These are phyloP conservation scores for Penicillium egyptiacum DNA, from an alignment of 495 filamentous ascomycete genomes.

Conservation along the genomic window DNA sequence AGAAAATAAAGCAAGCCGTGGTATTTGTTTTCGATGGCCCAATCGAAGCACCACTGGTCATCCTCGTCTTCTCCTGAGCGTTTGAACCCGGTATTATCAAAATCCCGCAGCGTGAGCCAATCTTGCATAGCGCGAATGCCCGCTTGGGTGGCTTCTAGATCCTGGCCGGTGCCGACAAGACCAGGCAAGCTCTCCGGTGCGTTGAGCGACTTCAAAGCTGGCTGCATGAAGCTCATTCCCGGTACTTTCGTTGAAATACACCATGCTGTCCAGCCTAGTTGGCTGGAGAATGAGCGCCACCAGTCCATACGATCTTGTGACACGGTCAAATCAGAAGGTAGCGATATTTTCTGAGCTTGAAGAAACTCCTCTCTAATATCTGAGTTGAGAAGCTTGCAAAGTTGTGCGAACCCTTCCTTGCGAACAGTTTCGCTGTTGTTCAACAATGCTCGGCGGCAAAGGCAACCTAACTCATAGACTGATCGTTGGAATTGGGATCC, in stretches of 20 bases:
- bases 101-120: constrained; percentile 1
- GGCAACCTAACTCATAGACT: constrained; percentile 29
- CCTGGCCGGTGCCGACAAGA: not conserved
- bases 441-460: constrained; percentile 33
- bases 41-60: too few species aligned
- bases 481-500: constrained; percentile 29
- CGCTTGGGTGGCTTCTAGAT: not conserved
- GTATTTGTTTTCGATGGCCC: too few species aligned
- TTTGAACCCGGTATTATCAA: too few species aligned
- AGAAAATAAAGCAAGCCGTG: too few species aligned
- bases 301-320: constrained; percentile 3
- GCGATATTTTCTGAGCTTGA: not conserved
- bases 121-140: not conserved
- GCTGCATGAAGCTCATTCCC: constrained; percentile 10
- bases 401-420: constrained; percentile 14
- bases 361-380: constrained; percentile 22
- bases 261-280: constrained; percentile 37
- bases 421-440: constrained; percentile 11
- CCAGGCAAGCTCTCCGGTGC: not conserved
- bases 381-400: constrained; percentile 5
- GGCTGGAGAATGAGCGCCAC: constrained; percentile 24
- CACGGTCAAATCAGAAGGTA: not conserved
- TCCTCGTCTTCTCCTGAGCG: too few species aligned
- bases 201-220: constrained; percentile 8
- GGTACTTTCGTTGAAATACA: constrained; percentile 17